Conservation (phyloP, 2,329 filamentous ascomycete species). For the Sclerotinia borealis region DNA sequence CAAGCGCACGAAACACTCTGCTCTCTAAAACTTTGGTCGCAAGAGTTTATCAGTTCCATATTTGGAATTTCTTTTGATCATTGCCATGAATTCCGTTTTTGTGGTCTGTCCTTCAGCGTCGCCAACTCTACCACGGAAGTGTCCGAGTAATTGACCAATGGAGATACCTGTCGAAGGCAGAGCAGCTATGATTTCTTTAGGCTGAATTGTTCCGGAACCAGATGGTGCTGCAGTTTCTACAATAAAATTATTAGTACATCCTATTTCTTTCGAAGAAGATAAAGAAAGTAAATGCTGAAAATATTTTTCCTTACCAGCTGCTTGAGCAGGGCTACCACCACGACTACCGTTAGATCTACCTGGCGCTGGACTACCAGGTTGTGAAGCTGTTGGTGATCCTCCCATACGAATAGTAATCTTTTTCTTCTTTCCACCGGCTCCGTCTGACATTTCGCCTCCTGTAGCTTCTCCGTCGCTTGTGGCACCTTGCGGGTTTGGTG, state of each 20-base stretch:
- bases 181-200: constrained; percentile 49
- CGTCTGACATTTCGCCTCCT: constrained; percentile 60
- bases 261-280: background rate
- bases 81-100: constrained; percentile 50
- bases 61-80: constrained; percentile 50
- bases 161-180: constrained; percentile 49
- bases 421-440: constrained; percentile 46
- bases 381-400: constrained; percentile 47
- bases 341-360: constrained; percentile 26
- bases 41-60: constrained; percentile 52
- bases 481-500: constrained; percentile 36
- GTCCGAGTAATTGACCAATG: constrained; percentile 47
- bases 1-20: background rate
- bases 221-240: constrained; percentile 10
- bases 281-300: background rate
- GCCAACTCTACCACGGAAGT: constrained; percentile 48
- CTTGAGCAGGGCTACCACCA: constrained; percentile 28
- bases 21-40: constrained; percentile 20
- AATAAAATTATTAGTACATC: constrained; percentile 8
- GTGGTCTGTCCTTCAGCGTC: constrained; percentile 45
- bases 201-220: constrained; percentile 37
- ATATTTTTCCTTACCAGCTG: constrained; percentile 16
- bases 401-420: constrained; percentile 46
- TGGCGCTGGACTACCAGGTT: constrained; percentile 52
- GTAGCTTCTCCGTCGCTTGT: constrained; percentile 69